Evolutionary conservation across 1,139 yeast genomes (phyloP), one percentile per base, ranked within the genome.

Genomic region (Barnettozyma hawaiiensis): DNA sequence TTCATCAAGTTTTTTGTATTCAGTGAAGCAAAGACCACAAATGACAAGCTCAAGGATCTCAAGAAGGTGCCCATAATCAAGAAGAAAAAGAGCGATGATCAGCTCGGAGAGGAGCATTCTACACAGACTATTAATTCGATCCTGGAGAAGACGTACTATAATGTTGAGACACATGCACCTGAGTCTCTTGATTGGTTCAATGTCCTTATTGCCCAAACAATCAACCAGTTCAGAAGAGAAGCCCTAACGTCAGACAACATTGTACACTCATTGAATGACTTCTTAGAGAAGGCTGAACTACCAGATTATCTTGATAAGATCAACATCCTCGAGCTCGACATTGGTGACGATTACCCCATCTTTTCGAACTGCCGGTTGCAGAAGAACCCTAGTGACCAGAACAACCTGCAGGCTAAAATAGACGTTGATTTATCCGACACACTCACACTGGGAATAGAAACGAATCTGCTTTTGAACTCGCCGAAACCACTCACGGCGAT

Each of bases 131-230:
- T 68, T 48, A 57, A 66, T 57, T 55, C 81, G 0, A 85, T 90
- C 23, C 67, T 92, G 41, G 97, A 90, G 52, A 90, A 89, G 58
- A 89, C 97, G 0, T 89, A 87, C 59, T 94, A 94, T 61, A 87
- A 92, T 58, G 97, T 92, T 2, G 79, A 81, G 35, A 80, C 80
- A 20, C 98, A 94, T 61, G 70, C 82, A 3, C 76, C 97, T 0
- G 99, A 92, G 65, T 83, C 96, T 0, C 67, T 92, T 44, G 98
- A 92, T 62, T 92, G 99, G 98, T 87, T 92, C 60, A 92, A 92
- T 55, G 97, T 92, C 1, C 69, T 92, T 38, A 75, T 92, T 19
- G 98, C 97, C 0, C 97, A 94, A 60, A 82, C 90, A 5, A 81
- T 92, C 20, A 78, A 87, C 19, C 96, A 90, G 54, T 73, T 89